These are phyloP conservation scores for Saccharomyces eubayanus DNA, from an alignment of 805 yeast genomes.

Conservation along the genomic window DNA sequence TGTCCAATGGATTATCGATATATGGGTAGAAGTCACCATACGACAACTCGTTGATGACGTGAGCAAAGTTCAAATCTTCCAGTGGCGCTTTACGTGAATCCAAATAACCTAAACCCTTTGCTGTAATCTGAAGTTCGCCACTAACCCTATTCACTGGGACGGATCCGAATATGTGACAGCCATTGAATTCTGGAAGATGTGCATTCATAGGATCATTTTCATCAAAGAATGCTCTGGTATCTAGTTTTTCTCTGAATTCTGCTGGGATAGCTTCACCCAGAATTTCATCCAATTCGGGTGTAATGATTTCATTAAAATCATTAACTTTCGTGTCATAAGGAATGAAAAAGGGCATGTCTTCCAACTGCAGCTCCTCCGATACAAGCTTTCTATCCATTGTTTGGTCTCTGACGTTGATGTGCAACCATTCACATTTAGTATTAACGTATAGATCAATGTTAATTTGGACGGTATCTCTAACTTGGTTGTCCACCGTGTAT, in stretches of 20 bases:
- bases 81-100: slow-evolving; percentile 37
- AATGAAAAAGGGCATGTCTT: slow-evolving; percentile 50
- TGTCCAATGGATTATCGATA: slow-evolving; percentile 80
- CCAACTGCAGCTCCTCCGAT: slow-evolving; percentile 61
- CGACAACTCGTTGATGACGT: slow-evolving; percentile 76
- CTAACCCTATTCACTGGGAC: slow-evolving; percentile 77
- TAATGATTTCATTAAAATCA: slow-evolving; percentile 37
- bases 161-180: slow-evolving; percentile 80
- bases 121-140: slow-evolving; percentile 81
- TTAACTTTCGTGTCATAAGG: slow-evolving; percentile 45
- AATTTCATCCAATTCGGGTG: slow-evolving; percentile 61
- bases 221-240: slow-evolving; percentile 22
- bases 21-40: slow-evolving; percentile 87
- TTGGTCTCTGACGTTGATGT: slow-evolving; percentile 67
- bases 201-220: slow-evolving; percentile 22
- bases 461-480: slow-evolving; percentile 52
- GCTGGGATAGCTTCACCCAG: slow-evolving; percentile 61
- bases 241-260: slow-evolving; percentile 43
- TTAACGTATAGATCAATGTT: slow-evolving; percentile 75
- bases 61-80: slow-evolving; percentile 66
- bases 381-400: slow-evolving; percentile 76
- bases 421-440: slow-evolving; percentile 73
- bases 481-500: slow-evolving; percentile 59
- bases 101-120: slow-evolving; percentile 58
- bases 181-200: slow-evolving; percentile 47